Evolutionary conservation across 2,329 filamentous ascomycete species (phyloP), one percentile per base, ranked within the genome.

Genomic region (Thelonectria blattea): DNA sequence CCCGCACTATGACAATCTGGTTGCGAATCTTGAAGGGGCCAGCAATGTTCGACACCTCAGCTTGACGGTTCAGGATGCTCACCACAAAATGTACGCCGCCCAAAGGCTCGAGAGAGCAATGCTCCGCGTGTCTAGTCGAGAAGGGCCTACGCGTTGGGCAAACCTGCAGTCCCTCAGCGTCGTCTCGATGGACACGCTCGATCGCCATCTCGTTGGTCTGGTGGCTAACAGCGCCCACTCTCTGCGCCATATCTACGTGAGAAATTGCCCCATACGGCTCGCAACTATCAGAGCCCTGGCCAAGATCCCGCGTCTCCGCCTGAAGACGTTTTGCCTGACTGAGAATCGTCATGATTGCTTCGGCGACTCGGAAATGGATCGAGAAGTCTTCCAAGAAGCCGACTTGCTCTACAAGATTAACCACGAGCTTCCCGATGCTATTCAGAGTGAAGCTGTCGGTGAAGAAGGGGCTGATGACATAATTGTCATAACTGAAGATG

Each of bases 41-140:
- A 47, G 17, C n/a, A 54, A 37, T 11, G 52, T 54, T 6, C 41
- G 42, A 17, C 32, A 54, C 34, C 42, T 54, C 27, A 34, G 41
- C 17, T 30, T 54, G 11, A 18, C 14, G 2, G 27, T 54, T 7
- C 14, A 18, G 9, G 15, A 20, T 20, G n/a, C n/a, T 15, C n/a
- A 42, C 15, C 5, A 9, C 9, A 1, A 17, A 12, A 12, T 42
- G 45, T 5, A 27, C n/a, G 2, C 2, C 9, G 14, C 11, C 17
- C 1, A 47, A 30, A 30, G 8, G 14, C 14, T 54, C 2, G 27
- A 54, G 17, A 14, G 6, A 5, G 17, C 30, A 17, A 12, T 54
- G 17, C 30, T 47, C 3, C 27, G 34, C 15, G 22, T 24, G 5
- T 39, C 42, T 10, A 8, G 27, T 3, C 1, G 17, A 24, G 5